Percentiles rank a stretch among this genome's conserved stretches.
Evolutionary conservation across 2,329 filamentous ascomycete species (phyloP).

Genomic region (Phialophora expanda): DNA sequence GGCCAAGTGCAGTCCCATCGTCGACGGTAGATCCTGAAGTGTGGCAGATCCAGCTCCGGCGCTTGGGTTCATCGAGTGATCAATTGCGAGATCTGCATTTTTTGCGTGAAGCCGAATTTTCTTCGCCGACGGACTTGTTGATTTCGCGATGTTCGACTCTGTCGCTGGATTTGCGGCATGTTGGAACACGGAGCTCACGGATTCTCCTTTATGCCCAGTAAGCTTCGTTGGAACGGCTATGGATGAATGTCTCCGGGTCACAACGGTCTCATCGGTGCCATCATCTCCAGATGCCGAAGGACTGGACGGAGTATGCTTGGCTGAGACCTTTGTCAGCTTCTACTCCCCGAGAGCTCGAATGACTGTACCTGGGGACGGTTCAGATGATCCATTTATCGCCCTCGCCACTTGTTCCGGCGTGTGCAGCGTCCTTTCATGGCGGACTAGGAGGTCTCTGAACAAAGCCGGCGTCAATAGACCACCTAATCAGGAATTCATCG

Average conservation of each 20-base stretch:
- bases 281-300: slow-evolving; percentile 5
- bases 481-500: not conserved
- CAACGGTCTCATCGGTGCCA: slow-evolving; percentile 4
- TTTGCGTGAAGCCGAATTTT: not conserved
- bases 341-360: not conserved
- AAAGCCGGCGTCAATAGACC: slow-evolving; percentile 13
- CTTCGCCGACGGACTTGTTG: not conserved
- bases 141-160: not conserved
- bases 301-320: slow-evolving; percentile 4
- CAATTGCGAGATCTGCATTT: not conserved
- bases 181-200: not conserved
- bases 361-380: slow-evolving; percentile 10
- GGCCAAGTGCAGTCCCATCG: slow-evolving; percentile 21
- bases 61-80: not conserved
- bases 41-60: not conserved
- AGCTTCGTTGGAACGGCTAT: not conserved
- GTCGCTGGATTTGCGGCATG: not conserved
- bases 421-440: slow-evolving; percentile 46
- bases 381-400: slow-evolving; percentile 10
- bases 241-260: not conserved
- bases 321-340: slow-evolving; percentile 8
- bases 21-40: not conserved
- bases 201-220: not conserved
- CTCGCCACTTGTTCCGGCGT: slow-evolving; percentile 40
- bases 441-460: slow-evolving; percentile 45